Evolutionary conservation across 1,284 basidiomycete species (phyloP).

Genomic region (Pseudozyma pruni): DNA sequence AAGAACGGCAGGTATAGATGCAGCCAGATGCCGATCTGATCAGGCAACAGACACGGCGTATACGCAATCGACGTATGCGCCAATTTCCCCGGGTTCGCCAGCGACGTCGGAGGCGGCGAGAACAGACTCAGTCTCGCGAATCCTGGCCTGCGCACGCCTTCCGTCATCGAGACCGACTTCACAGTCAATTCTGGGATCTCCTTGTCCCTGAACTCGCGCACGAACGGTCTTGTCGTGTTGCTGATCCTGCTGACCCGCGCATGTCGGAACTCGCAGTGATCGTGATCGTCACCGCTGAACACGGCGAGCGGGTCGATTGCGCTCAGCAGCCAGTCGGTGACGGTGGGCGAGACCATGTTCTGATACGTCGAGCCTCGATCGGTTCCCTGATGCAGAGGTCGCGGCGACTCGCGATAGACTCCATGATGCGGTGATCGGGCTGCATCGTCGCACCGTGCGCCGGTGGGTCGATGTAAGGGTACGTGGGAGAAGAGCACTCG

Average conservation of each 20-base stretch:
- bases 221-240: neutral
- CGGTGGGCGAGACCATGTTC: constrained; percentile 46
- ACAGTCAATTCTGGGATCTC: constrained; percentile 57
- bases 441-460: constrained; percentile 33
- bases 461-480: constrained; percentile 44
- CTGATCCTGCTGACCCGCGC: neutral
- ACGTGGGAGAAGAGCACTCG: constrained; percentile 59
- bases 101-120: constrained; percentile 1
- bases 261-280: constrained; percentile 60
- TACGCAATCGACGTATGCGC: constrained; percentile 28
- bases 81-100: neutral
- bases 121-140: constrained; percentile 54
- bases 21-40: constrained; percentile 59
- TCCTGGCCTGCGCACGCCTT: constrained; percentile 54
- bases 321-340: constrained; percentile 47
- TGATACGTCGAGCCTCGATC: constrained; percentile 55
- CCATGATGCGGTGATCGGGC: constrained; percentile 33
- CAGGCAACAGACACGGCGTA: constrained; percentile 54
- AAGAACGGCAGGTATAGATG: constrained; percentile 44
- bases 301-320: constrained; percentile 44
- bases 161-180: constrained; percentile 61
- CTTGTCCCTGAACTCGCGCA: constrained; percentile 25
- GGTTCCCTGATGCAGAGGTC: constrained; percentile 50
- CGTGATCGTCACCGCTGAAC: constrained; percentile 63
- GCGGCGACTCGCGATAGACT: constrained; percentile 40